Base-by-base conservation (phyloP, 2,329 filamentous ascomycete species). In the Colletotrichum destructivum region DNA sequence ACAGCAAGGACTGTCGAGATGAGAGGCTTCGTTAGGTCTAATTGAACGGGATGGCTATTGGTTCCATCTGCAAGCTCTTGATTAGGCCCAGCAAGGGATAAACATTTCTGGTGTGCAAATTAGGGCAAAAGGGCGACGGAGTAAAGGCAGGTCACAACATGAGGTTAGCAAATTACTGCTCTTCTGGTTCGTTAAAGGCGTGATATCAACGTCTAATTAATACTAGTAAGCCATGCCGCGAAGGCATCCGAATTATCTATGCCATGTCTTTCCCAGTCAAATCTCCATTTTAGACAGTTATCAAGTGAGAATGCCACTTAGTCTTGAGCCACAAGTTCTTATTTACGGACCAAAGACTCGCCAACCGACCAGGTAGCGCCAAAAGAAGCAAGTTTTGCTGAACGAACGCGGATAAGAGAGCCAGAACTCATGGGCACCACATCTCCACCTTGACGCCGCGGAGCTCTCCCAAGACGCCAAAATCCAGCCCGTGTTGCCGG, bases 1-100 rank as follows among this genome's bases (percentile, higher is more conserved):
- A 31, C 26, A 6, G 5, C 2, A 2, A 31, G 4, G 8, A 83
- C 76, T 78, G 79, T 57, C 84, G 84, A 0, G 81, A 72, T 18
- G 85, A 87, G 78, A 74, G 76, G 0, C 83, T 82, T 26, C 79
- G 86, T 12, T 81, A 86, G 77, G 75, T 87, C n/a, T 88, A 85
- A 84, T 86, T 82, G 74, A 86, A 88, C 73, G 82, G 87, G 79
- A 82, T 88, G 70, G 81, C 83, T 7, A 78, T 83, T 9, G 86
- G 84, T 1, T 82, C 82, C 2, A 79, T 76, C 1, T 83, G 18
- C 18, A 51, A 51, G 59, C 46, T 4, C 46, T 62, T 9, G 44
- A 51, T n/a, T n/a, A 44, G 42, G 44, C 51, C 26, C 16, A 35
- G 16, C n/a, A 35, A 35, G 26, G 1, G n/a, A 23, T 2, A 26